Percentiles rank a stretch among this genome's conserved stretches.
These are phyloP conservation scores for Trichoderma brevicompactum DNA, from an alignment of 2,329 filamentous ascomycete genomes.

Conservation along the genomic window DNA sequence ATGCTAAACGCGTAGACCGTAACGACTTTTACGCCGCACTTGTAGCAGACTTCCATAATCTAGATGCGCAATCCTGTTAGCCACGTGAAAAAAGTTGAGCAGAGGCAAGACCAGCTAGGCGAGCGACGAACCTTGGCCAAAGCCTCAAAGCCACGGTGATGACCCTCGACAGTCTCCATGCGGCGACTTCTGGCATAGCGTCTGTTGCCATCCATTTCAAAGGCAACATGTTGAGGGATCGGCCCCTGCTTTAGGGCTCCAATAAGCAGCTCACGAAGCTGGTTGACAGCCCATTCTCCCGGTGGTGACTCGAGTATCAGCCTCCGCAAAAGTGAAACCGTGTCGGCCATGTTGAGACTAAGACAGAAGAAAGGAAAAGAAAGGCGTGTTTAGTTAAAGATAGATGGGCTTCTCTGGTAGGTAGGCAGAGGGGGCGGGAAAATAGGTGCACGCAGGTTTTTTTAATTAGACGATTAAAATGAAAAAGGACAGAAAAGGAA, in stretches of 20 bases:
- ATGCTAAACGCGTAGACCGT: conserved; percentile 99
- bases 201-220: conserved; percentile 98
- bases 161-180: conserved; percentile 95
- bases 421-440: conserved; percentile 1
- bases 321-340: conserved; percentile 55
- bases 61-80: conserved; percentile 40
- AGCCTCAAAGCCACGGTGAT: conserved; percentile 94
- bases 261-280: conserved; percentile 82
- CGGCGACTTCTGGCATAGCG: conserved; percentile 87
- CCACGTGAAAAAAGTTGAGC: not conserved
- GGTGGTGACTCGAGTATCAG: conserved; percentile 90
- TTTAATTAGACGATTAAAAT: conserved; percentile 20
- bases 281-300: conserved; percentile 82
- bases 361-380: not conserved
- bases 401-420: not conserved
- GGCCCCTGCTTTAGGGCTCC: conserved; percentile 87
- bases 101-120: not conserved
- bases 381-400: conserved; percentile 10
- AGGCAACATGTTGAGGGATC: conserved; percentile 94
- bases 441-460: conserved; percentile 6
- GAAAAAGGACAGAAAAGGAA: conserved; percentile 27
- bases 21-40: conserved; percentile 92
- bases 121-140: conserved; percentile 74
- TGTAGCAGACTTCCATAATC: conserved; percentile 98
- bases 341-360: conserved; percentile 53